Evolutionary conservation across 2,329 filamentous ascomycete genomes (phyloP), one percentile per base, ranked within the genome.

Genomic region (Fusarium fracticaudum): DNA sequence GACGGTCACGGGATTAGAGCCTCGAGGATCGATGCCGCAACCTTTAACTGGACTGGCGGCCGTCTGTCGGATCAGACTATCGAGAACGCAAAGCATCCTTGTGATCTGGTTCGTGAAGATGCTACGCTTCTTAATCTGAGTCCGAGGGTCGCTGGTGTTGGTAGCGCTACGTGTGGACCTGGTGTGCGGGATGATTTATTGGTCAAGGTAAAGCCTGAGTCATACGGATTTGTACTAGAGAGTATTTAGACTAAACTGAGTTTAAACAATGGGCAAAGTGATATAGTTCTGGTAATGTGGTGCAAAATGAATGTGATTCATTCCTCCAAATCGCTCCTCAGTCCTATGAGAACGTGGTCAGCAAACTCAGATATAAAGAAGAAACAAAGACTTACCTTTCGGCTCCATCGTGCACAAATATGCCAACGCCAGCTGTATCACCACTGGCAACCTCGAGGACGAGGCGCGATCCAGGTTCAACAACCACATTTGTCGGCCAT

Each of bases 161-260:
- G 65, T 26, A 68, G 64, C 18, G 65, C 64, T 7, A 68, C 65
- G 10, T 68, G 65, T 53, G 65, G 65, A n/a, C 65, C 65, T 29
- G 65, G 65, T 2, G 65, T 68, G 2, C 13, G 63, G 12, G 63
- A 67, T 3, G 65, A 67, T 37, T 18, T 67, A 5, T 24, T 50
- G 8, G 53, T 67, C 8, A 67, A 53, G 26, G 53, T 67, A 11
- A 47, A 41, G 12, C 29, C 63, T 14, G 37, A 29, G 13, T 37
- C 33, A 2, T 67, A 61, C 11, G 45, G 50, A 9, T 67, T 67
- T n/a, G 15, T 51, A 5, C 4, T 51, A 4, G 29, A 51, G 0
- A 24, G 31, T 7, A 24, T n/a, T n/a, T n/a, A n/a, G n/a, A n/a
- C n/a, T n/a, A n/a, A n/a, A n/a, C n/a, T n/a, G n/a, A n/a, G n/a